Base-by-base conservation (phyloP, 1,139 yeast species). In the Diutina sp. region DNA sequence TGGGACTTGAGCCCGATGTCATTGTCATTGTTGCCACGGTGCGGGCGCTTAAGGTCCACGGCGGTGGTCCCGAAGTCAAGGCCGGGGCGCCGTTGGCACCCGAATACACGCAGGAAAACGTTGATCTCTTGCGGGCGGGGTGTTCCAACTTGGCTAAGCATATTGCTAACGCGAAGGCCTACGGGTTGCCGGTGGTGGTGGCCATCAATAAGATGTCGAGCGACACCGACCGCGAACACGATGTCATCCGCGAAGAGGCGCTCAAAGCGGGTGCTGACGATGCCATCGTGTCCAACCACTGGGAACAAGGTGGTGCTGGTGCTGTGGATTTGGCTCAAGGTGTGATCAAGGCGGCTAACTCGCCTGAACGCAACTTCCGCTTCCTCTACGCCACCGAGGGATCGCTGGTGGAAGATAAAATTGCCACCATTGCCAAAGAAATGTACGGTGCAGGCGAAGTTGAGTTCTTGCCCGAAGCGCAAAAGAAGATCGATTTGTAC, bases 231-330 rank as follows among this genome's bases (percentile, higher is more conserved):
- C 83, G 79, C 57, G 99, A 93, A 73, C 95, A 88, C 67, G 87
- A 84, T 61, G 84, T 87, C 54, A 90, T 93, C 66, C 87, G 82
- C 64, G 85, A 87, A 69, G 95, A 85, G 64, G 84, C 98, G 14
- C 68, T 90, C 64, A 83, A 82, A 70, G 96, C 96, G 14, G 99
- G 99, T 66, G 99, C 99, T 50, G 74, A 75, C 59, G 97, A 89
- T 67, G 98, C 98, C 41, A 87, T 93, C 65, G 91, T 89, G 50
- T 87, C 97, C 50, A 89, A 89, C 79, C 99, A 93, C 73, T 93
- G 98, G 98, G 97, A 88, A 73, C 88, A 89, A 74, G 99, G 99
- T 76, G 99, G 99, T 64, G 75, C 77, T 62, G 99, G 99, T 66
- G 98, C 99, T 11, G 80, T 89, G 61, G 86, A 80, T 58, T 82